Base-by-base conservation (phyloP, 148 eudicot species). In the Chenopodium berlandieri region DNA sequence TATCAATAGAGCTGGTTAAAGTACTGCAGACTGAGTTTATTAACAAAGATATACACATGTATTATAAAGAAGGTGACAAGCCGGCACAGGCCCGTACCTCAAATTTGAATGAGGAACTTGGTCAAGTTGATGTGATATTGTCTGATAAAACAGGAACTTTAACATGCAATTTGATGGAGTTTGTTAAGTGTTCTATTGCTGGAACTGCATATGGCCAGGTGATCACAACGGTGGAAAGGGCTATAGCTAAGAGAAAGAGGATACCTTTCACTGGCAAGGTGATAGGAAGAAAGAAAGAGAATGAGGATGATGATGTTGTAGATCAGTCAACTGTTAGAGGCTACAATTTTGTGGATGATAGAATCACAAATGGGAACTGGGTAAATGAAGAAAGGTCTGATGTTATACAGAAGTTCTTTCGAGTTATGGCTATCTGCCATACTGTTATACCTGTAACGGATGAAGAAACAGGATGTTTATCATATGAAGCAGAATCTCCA, bases 81-180 rank as follows among this genome's bases (percentile, higher is more conserved):
- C 93, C 96, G 31, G 94, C 94, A 4, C 85, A 70, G 48, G 91
- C 94, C 22, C 88, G 96, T n/a, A 92, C 97, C 48, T 91, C 94
- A 3, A 92, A 92, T 83, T 85, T 92, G 89, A 92, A 92, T 46
- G 97, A 92, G 83, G 94, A 92, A 73, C 85, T 92, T 37, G 97
- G 97, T 16, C 92, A 92, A 79, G 97, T 92, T 81, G 87, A 89
- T 72, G 89, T 89, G 10, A 87, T 92, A 79, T 86, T 92, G 47
- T 90, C 95, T 73, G 95, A 92, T 75, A 92, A 92, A 74, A 92
- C 95, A 0, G 95, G 95, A 13, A 92, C 97, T 67, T 83, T 92
- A 88, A 92, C 97, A 44, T 91, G 94, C 78, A 92, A 92, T 62
- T 86, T 86, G 12, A 92, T 92, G 97, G 97, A 92, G 65, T 92